Evolutionary conservation across 129 eudicot genomes (phyloP), one percentile per base, ranked within the genome.

Genomic region (Pittosporum tobira): DNA sequence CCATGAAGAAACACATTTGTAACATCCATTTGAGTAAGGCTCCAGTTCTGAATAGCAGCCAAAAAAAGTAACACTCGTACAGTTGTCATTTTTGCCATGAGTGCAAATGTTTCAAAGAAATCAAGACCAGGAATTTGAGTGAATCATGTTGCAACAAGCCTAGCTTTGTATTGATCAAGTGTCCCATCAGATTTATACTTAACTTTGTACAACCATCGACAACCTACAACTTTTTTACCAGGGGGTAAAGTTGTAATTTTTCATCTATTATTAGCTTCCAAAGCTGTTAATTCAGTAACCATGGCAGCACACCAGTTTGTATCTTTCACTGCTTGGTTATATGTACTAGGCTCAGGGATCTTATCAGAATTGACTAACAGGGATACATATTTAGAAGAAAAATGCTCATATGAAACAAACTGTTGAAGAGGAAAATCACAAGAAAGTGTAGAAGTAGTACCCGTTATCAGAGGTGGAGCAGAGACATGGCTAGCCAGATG

Each of bases 1-100:
- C 58, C 47, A 31, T 63, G 68, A 13, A 63, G 59, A 31, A 63
- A 48, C 0, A 48, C 68, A 25, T 57, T 57, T 2, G 30, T 24
- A 10, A 59, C 31, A 40, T 46, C 67, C 3, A 62, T 27, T n/a
- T 46, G 56, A 30, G 1, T 1, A 13, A 62, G 13, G 2, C 20
- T 22, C 67, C 54, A 62, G 15, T 34, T n/a, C 16, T 15, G 37
- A 24, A 5, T n/a, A 9, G 67, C 55, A 16, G 42, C 67, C 0
- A 62, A 3, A 24, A 40, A 5, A 14, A 62, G 36, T 1, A 62
- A 11, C 2, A 10, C 12, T 18, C 67, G 12, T 2, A 62, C 43
- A 14, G 67, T 46, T 1, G 24, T 12, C 2, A 48, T 7, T 19
- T 48, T 7, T 23, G 53, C 53, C 3, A 48, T 2, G 3, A 6